Conservation (phyloP, 2,329 filamentous ascomycete species). For the Bertia moriformis region DNA sequence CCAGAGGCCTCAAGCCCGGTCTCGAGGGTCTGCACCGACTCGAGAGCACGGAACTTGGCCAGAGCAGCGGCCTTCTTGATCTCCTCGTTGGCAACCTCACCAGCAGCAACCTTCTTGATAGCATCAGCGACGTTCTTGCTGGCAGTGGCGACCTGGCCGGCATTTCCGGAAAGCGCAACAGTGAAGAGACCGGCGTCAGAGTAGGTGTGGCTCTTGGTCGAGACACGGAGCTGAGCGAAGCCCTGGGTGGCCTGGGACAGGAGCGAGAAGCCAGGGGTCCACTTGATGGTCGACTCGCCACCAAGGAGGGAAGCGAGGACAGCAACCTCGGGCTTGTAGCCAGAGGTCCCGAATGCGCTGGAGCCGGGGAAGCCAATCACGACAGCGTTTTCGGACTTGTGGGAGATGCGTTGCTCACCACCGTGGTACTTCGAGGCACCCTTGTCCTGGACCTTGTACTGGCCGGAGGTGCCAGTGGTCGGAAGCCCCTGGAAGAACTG, state of each 20-base stretch:
- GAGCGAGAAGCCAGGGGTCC: conserved; percentile 82
- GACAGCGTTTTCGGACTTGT: conserved; percentile 63
- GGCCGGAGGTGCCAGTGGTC: conserved; percentile 9
- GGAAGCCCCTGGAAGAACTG: conserved; percentile 65
- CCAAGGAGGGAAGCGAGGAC: conserved; percentile 83
- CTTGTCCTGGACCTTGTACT: conserved; percentile 16
- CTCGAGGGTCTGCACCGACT: conserved; percentile 1
- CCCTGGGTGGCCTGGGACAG: conserved; percentile 57
- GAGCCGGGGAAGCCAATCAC: conserved; percentile 89
- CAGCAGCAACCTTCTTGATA: conserved; percentile 1
- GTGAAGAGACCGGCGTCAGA: conserved; percentile 1
- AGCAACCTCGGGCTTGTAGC: conserved; percentile 66
- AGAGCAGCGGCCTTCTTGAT: conserved; percentile 1
- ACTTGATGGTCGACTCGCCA: conserved; percentile 85
- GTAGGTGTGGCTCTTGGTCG: neutral
- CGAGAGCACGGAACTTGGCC: conserved; percentile 1
- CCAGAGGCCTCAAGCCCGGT: conserved; percentile 1
- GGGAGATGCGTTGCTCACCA: conserved; percentile 80
- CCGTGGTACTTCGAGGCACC: conserved; percentile 75
- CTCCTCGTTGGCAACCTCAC: neutral
- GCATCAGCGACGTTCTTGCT: conserved; percentile 1
- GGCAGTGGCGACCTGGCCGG: neutral
- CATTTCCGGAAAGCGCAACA: neutral
- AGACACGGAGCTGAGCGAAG: neutral
- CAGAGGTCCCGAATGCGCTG: conserved; percentile 50